Base-by-base conservation (phyloP, 208 protist genomes). In the Acanthamoeba quina region DNA sequence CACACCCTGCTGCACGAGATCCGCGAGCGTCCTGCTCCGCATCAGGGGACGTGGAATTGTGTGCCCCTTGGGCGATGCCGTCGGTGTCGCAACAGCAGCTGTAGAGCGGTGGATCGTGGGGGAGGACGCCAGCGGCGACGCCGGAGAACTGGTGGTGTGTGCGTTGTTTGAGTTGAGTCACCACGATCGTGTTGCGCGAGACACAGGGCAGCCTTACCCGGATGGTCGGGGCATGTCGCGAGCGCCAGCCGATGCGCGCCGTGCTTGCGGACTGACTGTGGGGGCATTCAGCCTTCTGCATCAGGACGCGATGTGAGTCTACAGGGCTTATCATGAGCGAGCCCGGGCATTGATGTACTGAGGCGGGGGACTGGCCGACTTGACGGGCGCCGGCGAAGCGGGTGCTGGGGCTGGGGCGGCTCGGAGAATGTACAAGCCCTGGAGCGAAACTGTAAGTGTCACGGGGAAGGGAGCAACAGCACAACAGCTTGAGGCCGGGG, bases 1-100 rank as follows among this genome's bases (percentile, higher is more conserved):
- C 66, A 74, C 66, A 15, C 66, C 66, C 26, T 74, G 66, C 26
- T 74, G 66, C 17, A 74, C 66, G 66, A 74, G 66, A 26, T 74
- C 66, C 66, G 26, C 66, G 15, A 74, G 66, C 17, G 66, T 74
- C 15, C 66, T 74, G 29, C 31, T 15, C 24, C 66, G 66, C 13
- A 37, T n/a, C 15, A 74, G 15, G 11, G 66, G 66, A 26, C 66
- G 66, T 21, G 66, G 66, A 37, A 74, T 31, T 29, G 66, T 74
- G 0, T 74, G 66, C 26, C 24, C 24, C 15, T 37, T 74, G 66
- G 29, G 31, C 31, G 31, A 41, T 21, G 19, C 2, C 29, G 66
- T 0, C 66, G 66, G 66, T 5, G 29, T 7, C 13, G 17, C 9
- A 21, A 29, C 24, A 29, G 26, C 62, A 29, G 26, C 62, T 7